Conservation (phyloP, 1,139 yeast species). For the Kurtzmaniella quercitrusa region DNA sequence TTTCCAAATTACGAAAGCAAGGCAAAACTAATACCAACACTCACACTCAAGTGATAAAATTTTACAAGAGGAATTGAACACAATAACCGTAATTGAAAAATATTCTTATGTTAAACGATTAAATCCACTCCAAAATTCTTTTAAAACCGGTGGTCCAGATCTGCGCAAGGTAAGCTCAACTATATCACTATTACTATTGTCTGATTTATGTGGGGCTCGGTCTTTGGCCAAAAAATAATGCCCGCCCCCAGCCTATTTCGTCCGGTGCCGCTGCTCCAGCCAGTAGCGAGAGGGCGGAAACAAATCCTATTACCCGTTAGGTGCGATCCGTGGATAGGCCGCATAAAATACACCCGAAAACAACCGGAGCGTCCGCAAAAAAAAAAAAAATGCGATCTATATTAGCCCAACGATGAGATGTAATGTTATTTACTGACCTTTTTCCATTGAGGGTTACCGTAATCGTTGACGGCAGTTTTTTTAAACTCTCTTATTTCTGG, state of each 20-base stretch:
- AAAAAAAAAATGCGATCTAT: slow-evolving; percentile 2
- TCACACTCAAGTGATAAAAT: too few species aligned
- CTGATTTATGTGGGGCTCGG: background rate
- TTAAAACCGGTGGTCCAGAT: background rate
- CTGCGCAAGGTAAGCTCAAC: too few species aligned
- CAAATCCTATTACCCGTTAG: slow-evolving; percentile 1
- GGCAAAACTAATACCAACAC: too few species aligned
- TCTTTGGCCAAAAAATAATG: background rate
- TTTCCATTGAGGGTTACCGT: background rate
- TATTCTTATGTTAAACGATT: too few species aligned
- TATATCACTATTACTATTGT: too few species aligned
- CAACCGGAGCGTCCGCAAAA: slow-evolving; percentile 1
- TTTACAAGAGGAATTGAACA: background rate
- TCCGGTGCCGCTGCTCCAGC: background rate
- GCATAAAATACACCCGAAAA: slow-evolving; percentile 2
- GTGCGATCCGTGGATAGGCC: background rate
- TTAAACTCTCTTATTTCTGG: background rate
- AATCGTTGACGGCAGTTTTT: background rate
- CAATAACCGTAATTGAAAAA: background rate
- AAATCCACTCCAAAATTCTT: too few species aligned
- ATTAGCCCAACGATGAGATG: slow-evolving; percentile 1
- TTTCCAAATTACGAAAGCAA: too few species aligned
- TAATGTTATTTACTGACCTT: background rate
- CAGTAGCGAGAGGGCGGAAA: slow-evolving; percentile 1
- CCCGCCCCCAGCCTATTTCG: background rate